phyloP scores from a whole-genome alignment of 2,329 filamentous ascomycete species.

The Trichoderma simmonsii region DNA sequence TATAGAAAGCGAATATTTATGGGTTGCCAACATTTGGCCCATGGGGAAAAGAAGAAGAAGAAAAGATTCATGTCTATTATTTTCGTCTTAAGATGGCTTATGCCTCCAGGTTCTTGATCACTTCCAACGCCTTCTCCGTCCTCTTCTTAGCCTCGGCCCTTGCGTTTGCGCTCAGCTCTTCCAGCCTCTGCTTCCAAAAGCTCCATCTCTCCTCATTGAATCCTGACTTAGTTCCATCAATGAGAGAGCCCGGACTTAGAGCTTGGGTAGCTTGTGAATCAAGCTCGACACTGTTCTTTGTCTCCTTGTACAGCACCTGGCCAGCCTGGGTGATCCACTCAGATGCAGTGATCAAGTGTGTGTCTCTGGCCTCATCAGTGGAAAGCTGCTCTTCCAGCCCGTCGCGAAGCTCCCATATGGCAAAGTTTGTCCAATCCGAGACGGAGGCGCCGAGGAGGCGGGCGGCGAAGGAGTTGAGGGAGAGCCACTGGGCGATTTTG shows the following conservation, averaged over 20 bases:
- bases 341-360: conserved; percentile 24
- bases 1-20: conserved; percentile 9
- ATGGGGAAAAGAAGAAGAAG: neutral
- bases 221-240: conserved; percentile 23
- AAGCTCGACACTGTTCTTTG: conserved; percentile 19
- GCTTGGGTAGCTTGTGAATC: conserved; percentile 23
- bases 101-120: conserved; percentile 25
- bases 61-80: neutral
- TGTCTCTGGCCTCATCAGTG: conserved; percentile 22
- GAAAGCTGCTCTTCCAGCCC: conserved; percentile 30
- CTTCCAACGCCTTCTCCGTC: conserved; percentile 22
- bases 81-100: neutral
- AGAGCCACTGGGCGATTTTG: conserved; percentile 28
- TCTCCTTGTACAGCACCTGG: conserved; percentile 24
- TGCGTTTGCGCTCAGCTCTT: conserved; percentile 22
- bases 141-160: conserved; percentile 22
- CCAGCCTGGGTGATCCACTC: conserved; percentile 34
- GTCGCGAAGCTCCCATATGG: conserved; percentile 31
- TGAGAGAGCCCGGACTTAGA: conserved; percentile 24
- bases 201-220: conserved; percentile 29
- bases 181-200: conserved; percentile 32
- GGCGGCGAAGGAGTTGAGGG: conserved; percentile 35
- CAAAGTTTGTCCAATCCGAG: conserved; percentile 28
- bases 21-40: neutral
- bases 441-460: conserved; percentile 28